These are phyloP conservation scores for Dryas octopetala DNA, from an alignment of 306 rosid species.

Conservation along the genomic window DNA sequence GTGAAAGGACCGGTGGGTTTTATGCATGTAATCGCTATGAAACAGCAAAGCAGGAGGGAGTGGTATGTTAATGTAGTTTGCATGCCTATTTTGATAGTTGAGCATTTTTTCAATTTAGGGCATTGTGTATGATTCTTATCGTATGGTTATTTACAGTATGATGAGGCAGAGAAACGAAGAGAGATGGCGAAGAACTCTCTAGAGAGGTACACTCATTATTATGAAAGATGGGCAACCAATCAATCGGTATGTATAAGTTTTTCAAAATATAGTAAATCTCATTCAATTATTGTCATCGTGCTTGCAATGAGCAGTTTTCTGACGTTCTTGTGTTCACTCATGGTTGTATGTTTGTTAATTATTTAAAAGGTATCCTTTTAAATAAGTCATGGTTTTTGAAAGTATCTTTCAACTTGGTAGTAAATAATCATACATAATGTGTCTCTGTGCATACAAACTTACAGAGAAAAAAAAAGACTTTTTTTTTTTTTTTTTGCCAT, in stretches of 20 bases:
- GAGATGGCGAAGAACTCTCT: constrained; percentile 96
- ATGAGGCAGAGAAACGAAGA: constrained; percentile 75
- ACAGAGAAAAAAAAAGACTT: background rate
- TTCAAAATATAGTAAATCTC: background rate
- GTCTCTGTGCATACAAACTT: background rate
- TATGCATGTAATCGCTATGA: constrained; percentile 97
- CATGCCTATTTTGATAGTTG: background rate
- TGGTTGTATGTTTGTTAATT: background rate
- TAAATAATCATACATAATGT: background rate
- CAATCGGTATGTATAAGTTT: constrained; percentile 66
- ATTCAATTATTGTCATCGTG: background rate
- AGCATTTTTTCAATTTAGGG: background rate
- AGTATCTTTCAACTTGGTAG: background rate
- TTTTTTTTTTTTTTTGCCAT: too few species aligned
- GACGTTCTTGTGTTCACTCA: background rate
- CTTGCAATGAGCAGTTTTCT: background rate
- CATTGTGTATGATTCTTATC: constrained; percentile 4
- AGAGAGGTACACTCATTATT: constrained; percentile 94
- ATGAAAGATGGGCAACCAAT: constrained; percentile 98
- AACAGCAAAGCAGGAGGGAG: constrained; percentile 92
- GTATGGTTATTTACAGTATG: constrained; percentile 30
- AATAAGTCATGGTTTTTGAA: background rate
- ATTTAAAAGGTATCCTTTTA: background rate
- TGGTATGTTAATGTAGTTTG: constrained; percentile 32
- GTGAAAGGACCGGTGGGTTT: constrained; percentile 93